Conservation (phyloP, 176 grass and related monocot genomes). For the Pontederia crassipes region DNA sequence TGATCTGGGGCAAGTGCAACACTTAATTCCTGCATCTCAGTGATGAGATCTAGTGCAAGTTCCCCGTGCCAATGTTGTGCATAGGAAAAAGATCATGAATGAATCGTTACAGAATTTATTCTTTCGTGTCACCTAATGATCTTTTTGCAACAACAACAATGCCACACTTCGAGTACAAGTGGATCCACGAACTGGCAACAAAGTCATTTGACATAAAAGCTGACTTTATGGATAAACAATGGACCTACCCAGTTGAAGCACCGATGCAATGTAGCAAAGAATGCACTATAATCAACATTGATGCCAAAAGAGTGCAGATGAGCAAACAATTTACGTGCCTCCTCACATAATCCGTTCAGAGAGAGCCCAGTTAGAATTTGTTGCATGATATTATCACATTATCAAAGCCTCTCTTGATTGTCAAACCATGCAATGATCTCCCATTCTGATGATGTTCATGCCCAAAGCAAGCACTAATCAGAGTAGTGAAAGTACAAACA, state of each 20-base stretch:
- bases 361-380: slow-evolving; percentile 52
- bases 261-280: slow-evolving; percentile 41
- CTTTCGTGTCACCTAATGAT: slow-evolving; percentile 50
- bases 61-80: slow-evolving; percentile 44
- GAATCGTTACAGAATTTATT: slow-evolving; percentile 44
- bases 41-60: slow-evolving; percentile 23
- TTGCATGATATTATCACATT: slow-evolving; percentile 47
- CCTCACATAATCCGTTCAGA: slow-evolving; percentile 28
- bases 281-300: slow-evolving; percentile 35
- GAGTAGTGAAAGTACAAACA: slow-evolving; percentile 59
- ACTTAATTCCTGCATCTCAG: slow-evolving; percentile 28
- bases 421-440: slow-evolving; percentile 32
- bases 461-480: slow-evolving; percentile 31
- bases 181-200: slow-evolving; percentile 47
- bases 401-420: slow-evolving; percentile 35
- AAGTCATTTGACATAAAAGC: slow-evolving; percentile 49
- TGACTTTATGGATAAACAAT: slow-evolving; percentile 26
- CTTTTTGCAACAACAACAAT: slow-evolving; percentile 32
- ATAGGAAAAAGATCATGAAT: slow-evolving; percentile 66
- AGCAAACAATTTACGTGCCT: slow-evolving; percentile 47
- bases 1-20: slow-evolving; percentile 36
- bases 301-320: slow-evolving; percentile 22
- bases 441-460: slow-evolving; percentile 15
- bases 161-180: slow-evolving; percentile 64
- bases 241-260: slow-evolving; percentile 48